Evolutionary conservation across 441 rosid species (phyloP), one percentile per base, ranked within the genome.

Genomic region (Cnidoscolus chayamansa): DNA sequence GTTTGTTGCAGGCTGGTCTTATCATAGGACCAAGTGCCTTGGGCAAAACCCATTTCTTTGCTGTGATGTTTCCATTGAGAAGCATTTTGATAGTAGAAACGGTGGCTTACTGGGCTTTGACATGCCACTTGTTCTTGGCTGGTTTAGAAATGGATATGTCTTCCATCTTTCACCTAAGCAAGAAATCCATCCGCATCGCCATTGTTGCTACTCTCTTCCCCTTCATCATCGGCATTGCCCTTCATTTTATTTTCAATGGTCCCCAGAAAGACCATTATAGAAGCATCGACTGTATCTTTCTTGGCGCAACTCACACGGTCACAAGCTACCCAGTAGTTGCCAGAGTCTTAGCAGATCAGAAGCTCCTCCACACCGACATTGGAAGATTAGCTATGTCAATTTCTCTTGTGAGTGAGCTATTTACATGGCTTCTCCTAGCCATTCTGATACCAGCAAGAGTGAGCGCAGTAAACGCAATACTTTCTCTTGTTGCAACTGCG

Each of bases 61-160:
- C 53, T 1, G 11, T 43, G n/a, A 15, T 73, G 69, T 80, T 74
- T 67, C 83, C 82, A 12, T 20, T 65, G 1, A 49, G 56, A 31
- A 63, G 68, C 37, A 1, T 79, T 2, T 3, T 15, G 31, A 68
- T 63, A 5, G 37, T 80, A 10, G 84, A 85, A 72, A 80, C 86
- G 0, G 32, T 84, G n/a, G 77, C 80, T 7, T 78, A 73, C 66
- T 66, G 83, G 74, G 87, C 81, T 4, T 59, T 81, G 61, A 70
- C 77, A 1, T 78, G 74, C 71, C 82, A 87, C 67, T 40, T 86
- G 64, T 86, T 86, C 81, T 72, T 86, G 7, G 19, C 81, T 1
- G 88, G 89, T 25, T 66, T 87, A 25, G 79, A 84, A 17, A 73
- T 86, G 71, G 86, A 85, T 53, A 3, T 79, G 30, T 12, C 37